Base-by-base conservation (phyloP, 2,329 filamentous ascomycete genomes). In the Meredithiella fracta region DNA sequence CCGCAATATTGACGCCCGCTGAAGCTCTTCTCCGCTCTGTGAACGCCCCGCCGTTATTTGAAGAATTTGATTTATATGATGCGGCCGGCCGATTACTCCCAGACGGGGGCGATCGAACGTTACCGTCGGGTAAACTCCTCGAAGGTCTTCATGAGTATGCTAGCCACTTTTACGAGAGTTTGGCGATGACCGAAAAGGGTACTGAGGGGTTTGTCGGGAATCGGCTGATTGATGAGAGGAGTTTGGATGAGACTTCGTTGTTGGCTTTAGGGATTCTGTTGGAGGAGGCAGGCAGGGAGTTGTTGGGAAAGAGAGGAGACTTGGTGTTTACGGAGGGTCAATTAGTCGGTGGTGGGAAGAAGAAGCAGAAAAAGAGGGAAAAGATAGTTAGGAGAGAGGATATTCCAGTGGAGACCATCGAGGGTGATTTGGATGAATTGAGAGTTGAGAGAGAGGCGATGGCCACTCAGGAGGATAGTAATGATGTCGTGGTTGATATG, bases 191-290 rank as follows among this genome's bases (percentile, higher is more conserved):
- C 17, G 58, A 17, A 50, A 49, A 25, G 20, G 44, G 17, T 59
- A 59, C 50, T 54, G 60, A 55, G 40, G 17, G 55, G 15, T 51
- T 57, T 26, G 59, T 62, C n/a, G 61, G 60, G 31, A 57, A 60
- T 6, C 61, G 64, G 29, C 66, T 65, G 54, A 62, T 75, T 38
- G 72, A 78, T 59, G 73, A 78, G 64, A 66, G 74, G 60, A 85
- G 79, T 65, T 79, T 91, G 77, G 84, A 91, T 64, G 86, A 87
- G 69, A 87, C 84, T 14, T 85, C 85, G 3, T 71, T 91, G 58
- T 69, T 91, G 55, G 84, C 85, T 1, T 73, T 91, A 63, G 85
- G 85, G 1, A 79, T 91, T 51, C 67, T 91, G 57, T 69, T 90
- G 44, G 85, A 91, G 67, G 86, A 91, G 67, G 76, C 78, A 2